phyloP scores from a whole-genome alignment of 345 rosid genomes.

The Hibiscus syriacus region DNA sequence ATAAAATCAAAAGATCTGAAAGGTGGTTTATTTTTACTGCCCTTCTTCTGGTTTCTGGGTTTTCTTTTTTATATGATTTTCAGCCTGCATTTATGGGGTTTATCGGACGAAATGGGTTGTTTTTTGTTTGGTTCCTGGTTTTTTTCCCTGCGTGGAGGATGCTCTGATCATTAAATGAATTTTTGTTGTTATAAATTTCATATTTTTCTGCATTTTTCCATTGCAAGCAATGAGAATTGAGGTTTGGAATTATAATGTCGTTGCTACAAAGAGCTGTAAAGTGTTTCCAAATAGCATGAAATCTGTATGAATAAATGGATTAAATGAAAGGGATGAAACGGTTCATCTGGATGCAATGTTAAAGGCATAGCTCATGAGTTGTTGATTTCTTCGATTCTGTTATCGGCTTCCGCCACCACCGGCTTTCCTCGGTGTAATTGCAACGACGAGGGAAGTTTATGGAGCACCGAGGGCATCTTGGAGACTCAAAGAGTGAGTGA shows the following conservation, averaged over 20 bases:
- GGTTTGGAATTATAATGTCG: no score
- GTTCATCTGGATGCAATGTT: constrained; percentile 48
- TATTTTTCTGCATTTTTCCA: no score
- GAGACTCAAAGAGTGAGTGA: no score
- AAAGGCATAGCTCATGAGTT: no score
- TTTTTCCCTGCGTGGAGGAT: no score
- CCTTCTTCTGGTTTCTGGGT: not conserved
- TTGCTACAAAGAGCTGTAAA: not conserved
- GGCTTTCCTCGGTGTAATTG: constrained; percentile 66
- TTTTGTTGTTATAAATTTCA: no score
- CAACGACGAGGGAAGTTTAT: constrained; percentile 81
- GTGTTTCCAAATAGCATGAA: not conserved
- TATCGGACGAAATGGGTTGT: no score
- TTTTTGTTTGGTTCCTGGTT: no score
- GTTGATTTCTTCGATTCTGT: constrained; percentile 34
- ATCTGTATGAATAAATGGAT: constrained; percentile 23
- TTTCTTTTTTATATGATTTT: not conserved
- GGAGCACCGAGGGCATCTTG: no score
- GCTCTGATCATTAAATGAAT: no score
- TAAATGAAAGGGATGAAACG: constrained; percentile 24
- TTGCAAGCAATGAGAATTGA: no score
- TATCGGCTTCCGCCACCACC: constrained; percentile 29
- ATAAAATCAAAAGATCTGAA: constrained; percentile 49
- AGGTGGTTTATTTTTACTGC: constrained; percentile 20
- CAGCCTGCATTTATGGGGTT: no score